Conservation (phyloP, 164 flowering plant genomes). For the Brasenia schreberi region DNA sequence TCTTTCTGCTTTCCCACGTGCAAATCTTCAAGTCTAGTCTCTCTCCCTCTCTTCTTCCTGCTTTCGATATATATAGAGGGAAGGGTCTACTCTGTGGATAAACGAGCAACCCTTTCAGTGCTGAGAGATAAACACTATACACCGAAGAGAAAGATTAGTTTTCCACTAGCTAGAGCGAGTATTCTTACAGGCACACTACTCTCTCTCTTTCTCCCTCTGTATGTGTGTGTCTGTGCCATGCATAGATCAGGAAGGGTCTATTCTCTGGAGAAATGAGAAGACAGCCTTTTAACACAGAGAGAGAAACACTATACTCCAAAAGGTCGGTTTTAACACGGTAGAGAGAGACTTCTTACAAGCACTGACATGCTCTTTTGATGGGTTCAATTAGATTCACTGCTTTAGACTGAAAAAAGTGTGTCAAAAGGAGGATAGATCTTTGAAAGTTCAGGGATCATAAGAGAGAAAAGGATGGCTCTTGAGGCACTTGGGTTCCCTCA, state of each 20-base stretch:
- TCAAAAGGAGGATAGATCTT: neutral
- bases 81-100: neutral
- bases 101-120: neutral
- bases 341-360: neutral
- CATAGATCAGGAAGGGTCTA: neutral
- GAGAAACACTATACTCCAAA: neutral
- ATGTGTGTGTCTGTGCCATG: no score
- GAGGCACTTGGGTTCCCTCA: slow-evolving; percentile 54
- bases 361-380: neutral
- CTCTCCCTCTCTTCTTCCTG: neutral
- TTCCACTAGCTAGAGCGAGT: no score
- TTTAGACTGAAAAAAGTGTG: no score
- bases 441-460: neutral
- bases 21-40: neutral
- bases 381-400: neutral
- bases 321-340: neutral
- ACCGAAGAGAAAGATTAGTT: neutral
- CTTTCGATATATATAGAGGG: neutral
- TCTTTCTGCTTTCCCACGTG: neutral
- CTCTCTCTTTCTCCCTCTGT: no score
- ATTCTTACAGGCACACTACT: no score
- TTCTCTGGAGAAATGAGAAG: neutral
- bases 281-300: neutral
- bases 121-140: neutral
- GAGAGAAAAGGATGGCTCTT: slow-evolving; percentile 33